Percentiles rank a stretch among this genome's conserved stretches.
These are phyloP conservation scores for Ceratocystis lukuohia DNA, from an alignment of 2,329 filamentous ascomycete genomes.

Conservation along the genomic window DNA sequence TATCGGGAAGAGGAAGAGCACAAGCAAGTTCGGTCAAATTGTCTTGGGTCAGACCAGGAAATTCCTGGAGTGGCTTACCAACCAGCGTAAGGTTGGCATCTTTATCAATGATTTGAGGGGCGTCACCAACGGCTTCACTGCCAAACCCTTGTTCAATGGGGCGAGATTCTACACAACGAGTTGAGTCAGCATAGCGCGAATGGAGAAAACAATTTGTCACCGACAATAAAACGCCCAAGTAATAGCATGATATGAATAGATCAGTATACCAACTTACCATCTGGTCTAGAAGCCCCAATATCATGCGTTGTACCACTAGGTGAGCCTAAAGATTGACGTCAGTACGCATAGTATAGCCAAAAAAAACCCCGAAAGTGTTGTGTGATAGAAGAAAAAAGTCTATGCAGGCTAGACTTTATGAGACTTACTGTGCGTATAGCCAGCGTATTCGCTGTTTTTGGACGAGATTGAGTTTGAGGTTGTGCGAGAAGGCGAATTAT, in stretches of 20 bases:
- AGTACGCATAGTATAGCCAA: neutral
- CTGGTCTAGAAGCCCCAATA: neutral
- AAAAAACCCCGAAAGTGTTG: neutral
- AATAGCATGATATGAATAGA: neutral
- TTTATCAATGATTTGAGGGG: neutral
- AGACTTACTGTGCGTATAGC: neutral
- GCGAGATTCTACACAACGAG: too few species aligned
- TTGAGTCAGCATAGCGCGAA: neutral
- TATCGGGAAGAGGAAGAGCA: neutral
- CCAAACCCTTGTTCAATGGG: neutral
- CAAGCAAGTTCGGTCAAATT: neutral
- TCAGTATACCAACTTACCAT: constrained; percentile 11
- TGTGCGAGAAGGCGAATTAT: neutral
- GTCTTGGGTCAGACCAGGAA: neutral
- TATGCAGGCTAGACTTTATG: neutral
- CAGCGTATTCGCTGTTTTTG: neutral
- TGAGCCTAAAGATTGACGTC: constrained; percentile 11
- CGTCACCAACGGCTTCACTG: neutral
- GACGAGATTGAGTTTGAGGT: neutral
- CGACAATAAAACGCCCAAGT: neutral
- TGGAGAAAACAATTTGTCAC: neutral
- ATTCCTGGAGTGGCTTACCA: too few species aligned
- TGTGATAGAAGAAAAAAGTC: neutral
- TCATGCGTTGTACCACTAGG: neutral
- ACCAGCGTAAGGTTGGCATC: neutral